Conservation (phyloP, 371 early-diverging fungal genomes). For the Mortierella sp. region DNA sequence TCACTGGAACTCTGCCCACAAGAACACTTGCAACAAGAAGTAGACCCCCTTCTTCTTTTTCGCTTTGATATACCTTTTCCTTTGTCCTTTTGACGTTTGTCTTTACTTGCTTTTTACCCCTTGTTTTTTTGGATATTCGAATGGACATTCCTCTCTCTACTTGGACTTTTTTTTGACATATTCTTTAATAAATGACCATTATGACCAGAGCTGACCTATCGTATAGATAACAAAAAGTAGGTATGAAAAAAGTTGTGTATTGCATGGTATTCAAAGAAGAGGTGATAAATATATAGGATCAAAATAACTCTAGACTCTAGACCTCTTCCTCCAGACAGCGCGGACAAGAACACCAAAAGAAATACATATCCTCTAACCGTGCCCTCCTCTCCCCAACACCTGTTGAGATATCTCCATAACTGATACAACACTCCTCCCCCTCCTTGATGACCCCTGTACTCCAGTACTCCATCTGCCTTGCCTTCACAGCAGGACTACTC, state of each 20-base stretch:
- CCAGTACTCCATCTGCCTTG: slow-evolving; percentile 69
- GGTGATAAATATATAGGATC: background rate
- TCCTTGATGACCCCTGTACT: slow-evolving; percentile 61
- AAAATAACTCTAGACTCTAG: background rate
- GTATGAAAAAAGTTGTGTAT: background rate
- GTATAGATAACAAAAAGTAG: background rate
- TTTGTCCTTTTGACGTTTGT: background rate
- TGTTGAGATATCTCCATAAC: slow-evolving; percentile 72
- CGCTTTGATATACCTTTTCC: background rate
- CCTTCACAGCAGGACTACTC: slow-evolving; percentile 21
- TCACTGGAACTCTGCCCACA: slow-evolving; percentile 65
- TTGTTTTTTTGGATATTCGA: background rate
- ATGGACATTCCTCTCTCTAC: background rate
- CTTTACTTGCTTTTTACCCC: background rate
- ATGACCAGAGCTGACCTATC: background rate
- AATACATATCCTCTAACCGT: slow-evolving; percentile 71
- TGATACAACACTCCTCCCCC: slow-evolving; percentile 80
- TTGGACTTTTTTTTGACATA: slow-evolving; percentile 28
- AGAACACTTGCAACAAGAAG: slow-evolving; percentile 59
- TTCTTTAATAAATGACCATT: background rate
- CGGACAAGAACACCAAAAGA: slow-evolving; percentile 79
- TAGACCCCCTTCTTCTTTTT: slow-evolving; percentile 33
- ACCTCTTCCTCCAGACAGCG: slow-evolving; percentile 68
- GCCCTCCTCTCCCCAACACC: slow-evolving; percentile 59
- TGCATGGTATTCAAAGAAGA: background rate